Evolutionary conservation across 306 rosid genomes (phyloP), one percentile per base, ranked within the genome.

Genomic region (Citrullus mucosospermus): DNA sequence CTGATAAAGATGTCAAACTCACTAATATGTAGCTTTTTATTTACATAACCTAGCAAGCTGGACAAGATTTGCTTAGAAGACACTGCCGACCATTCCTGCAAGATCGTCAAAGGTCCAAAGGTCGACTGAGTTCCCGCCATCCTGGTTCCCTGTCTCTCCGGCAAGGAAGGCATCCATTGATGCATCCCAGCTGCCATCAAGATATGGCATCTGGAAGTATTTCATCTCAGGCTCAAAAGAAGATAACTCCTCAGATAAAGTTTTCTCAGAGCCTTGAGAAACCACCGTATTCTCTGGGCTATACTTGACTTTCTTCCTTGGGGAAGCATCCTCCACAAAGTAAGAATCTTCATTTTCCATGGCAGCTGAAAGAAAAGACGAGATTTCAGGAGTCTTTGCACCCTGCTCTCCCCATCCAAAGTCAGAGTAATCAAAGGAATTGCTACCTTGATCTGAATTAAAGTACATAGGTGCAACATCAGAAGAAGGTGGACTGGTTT

Each of bases 91-190:
- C 68, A 87, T 7, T 66, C 86, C 54, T 15, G 94, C 78, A 60
- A 89, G 70, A 70, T 95, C 99, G 15, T 92, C 97, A 16, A 90
- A 96, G 88, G 80, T 85, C 99, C 98, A 96, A 60, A 92, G 90
- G 80, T 86, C 87, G 87, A 87, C 84, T 1, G 89, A 48, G 85
- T 87, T 92, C 65, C 87, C 93, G 13, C 82, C 89, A 83, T 91
- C 91, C 89, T 91, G 97, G 78, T 88, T 80, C 32, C 89, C 34
- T 9, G 56, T n/a, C 76, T 53, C 81, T 1, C 80, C 86, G 4
- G 54, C 77, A 1, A 96, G 90, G 48, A 92, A 83, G 44, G 86
- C 30, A 1, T 88, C 98, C 48, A 92, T 36, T 9, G 93, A 80
- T 63, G 89, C 82, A 74, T 90, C 98, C 97, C 99, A 96, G 86